phyloP scores from a whole-genome alignment of 2,329 filamentous ascomycete genomes.

The Talaromyces sp. region DNA sequence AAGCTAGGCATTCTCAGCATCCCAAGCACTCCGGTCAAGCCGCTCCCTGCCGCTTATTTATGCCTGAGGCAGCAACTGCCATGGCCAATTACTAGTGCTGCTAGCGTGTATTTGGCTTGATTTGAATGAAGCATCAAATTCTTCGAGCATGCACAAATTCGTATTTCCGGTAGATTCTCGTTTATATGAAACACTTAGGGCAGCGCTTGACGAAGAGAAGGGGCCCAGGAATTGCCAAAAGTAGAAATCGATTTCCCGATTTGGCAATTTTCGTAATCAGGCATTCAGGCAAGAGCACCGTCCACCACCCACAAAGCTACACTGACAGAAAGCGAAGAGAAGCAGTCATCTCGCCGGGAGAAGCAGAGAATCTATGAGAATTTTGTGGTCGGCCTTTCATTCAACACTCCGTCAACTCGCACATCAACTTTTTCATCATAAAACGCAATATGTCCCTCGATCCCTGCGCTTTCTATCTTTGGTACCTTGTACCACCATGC shows the following conservation, averaged over 20 bases:
- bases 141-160: not conserved
- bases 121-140: not conserved
- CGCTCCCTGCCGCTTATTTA: not conserved
- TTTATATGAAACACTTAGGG: not conserved
- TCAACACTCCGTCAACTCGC: conserved; percentile 17
- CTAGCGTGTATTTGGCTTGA: not conserved
- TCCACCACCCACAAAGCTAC: not conserved
- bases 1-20: not conserved
- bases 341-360: conserved; percentile 40
- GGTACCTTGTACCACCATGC: conserved; percentile 22
- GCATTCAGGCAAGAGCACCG: not conserved
- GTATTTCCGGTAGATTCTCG: not conserved
- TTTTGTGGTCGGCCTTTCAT: conserved; percentile 13
- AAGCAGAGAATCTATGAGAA: not conserved
- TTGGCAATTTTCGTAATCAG: not conserved
- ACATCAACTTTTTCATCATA: conserved; percentile 22
- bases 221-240: not conserved
- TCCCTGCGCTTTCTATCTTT: conserved; percentile 17
- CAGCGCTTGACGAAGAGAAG: not conserved
- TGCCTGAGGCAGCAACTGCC: not conserved
- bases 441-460: conserved; percentile 21
- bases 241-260: not conserved
- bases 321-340: not conserved
- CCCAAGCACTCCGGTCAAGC: not conserved
- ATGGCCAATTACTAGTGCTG: not conserved